Conservation (phyloP, 805 yeast genomes). For the Hagleromyces aurorensis region DNA sequence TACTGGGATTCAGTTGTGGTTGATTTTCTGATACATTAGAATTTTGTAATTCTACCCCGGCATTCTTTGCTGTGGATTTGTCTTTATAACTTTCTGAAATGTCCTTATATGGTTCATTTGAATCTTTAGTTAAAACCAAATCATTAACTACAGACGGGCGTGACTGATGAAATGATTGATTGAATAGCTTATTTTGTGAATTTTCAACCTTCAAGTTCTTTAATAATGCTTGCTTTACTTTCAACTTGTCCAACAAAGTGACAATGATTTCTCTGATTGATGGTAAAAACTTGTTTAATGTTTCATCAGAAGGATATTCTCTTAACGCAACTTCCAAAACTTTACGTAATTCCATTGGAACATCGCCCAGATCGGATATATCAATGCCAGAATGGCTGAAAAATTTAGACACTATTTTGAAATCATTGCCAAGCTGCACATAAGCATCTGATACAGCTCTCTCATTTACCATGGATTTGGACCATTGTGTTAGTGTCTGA, state of each 20-base stretch:
- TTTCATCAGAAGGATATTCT: slow-evolving; percentile 75
- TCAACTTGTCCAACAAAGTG: slow-evolving; percentile 66
- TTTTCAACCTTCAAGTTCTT: slow-evolving; percentile 20
- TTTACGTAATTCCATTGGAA: slow-evolving; percentile 70
- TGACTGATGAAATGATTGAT: slow-evolving; percentile 9
- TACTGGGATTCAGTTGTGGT: slow-evolving; percentile 3
- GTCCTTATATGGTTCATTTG: too few relatives aligned
- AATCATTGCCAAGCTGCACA: slow-evolving; percentile 89
- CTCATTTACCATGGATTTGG: slow-evolving; percentile 69
- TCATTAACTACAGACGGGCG: slow-evolving; percentile 11
- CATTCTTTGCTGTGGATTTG: too few relatives aligned
- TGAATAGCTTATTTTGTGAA: slow-evolving; percentile 3
- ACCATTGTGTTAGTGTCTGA: slow-evolving; percentile 89
- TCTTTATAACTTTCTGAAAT: too few relatives aligned
- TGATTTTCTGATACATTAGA: slow-evolving; percentile 2
- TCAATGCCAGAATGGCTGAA: slow-evolving; percentile 74
- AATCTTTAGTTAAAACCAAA: too few relatives aligned
- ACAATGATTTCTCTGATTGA: slow-evolving; percentile 81
- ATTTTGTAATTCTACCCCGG: too few relatives aligned
- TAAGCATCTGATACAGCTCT: slow-evolving; percentile 82
- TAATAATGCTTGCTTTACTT: slow-evolving; percentile 59
- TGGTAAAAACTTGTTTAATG: slow-evolving; percentile 74
- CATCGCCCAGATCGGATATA: slow-evolving; percentile 79
- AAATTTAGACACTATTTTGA: slow-evolving; percentile 75
- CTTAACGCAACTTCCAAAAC: slow-evolving; percentile 83